A percentile compares a stretch with the other conserved stretches of the same genome.
These are phyloP conservation scores for Styphnolobium japonicum DNA, from an alignment of 306 rosid genomes.

Conservation along the genomic window DNA sequence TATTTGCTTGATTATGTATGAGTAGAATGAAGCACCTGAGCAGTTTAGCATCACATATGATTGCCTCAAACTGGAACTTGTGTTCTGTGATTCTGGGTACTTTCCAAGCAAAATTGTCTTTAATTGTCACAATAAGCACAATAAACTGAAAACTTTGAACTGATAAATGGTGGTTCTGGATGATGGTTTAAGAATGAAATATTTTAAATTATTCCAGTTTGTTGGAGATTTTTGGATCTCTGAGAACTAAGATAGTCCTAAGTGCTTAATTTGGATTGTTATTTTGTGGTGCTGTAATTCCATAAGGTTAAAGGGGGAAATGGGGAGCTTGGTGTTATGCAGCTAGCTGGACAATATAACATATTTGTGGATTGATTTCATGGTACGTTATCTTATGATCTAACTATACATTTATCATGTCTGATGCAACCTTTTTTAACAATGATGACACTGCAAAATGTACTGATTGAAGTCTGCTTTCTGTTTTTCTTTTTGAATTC, in stretches of 20 bases:
- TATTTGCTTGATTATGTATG: constrained; percentile 14
- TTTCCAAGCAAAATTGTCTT: background rate
- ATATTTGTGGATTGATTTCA: constrained; percentile 10
- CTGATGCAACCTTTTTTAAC: background rate
- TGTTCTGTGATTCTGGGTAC: background rate
- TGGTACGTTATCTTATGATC: background rate
- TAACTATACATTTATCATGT: background rate
- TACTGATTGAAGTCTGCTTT: background rate
- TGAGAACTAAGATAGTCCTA: background rate
- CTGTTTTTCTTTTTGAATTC: background rate
- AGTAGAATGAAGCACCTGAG: background rate
- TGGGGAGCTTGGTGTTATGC: background rate
- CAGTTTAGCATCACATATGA: background rate
- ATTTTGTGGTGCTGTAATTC: background rate
- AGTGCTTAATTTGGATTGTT: constrained; percentile 7
- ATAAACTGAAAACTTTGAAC: background rate
- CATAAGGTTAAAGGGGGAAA: background rate
- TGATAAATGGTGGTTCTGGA: background rate
- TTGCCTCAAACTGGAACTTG: background rate
- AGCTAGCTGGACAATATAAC: constrained; percentile 9
- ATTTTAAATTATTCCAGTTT: background rate
- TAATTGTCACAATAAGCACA: background rate
- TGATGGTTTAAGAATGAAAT: background rate
- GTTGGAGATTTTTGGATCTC: background rate
- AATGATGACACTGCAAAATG: background rate